Percentiles rank a stretch among this genome's conserved stretches.
Conservation (phyloP, 1,139 yeast genomes). For the Casaregolazyma suthepensis region DNA sequence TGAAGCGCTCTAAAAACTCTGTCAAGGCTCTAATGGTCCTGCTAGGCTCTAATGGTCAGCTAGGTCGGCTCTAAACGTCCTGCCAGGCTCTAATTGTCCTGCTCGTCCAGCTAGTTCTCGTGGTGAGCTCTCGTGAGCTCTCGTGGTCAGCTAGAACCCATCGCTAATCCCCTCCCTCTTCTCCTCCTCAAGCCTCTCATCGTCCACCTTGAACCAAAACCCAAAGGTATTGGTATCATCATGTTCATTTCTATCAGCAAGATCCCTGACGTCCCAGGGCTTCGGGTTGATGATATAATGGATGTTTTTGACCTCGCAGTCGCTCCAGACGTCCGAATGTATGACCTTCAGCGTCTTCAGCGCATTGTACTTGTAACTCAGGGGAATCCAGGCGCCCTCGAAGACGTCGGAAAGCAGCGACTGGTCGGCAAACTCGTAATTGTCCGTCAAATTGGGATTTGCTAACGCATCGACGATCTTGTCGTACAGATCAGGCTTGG, state of each 20-base stretch:
- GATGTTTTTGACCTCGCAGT: constrained; percentile 43
- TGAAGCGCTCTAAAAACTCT: background rate
- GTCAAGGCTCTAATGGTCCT: background rate
- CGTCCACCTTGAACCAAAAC: constrained; percentile 29
- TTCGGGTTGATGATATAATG: constrained; percentile 52
- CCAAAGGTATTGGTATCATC: constrained; percentile 33
- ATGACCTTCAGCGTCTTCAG: constrained; percentile 43
- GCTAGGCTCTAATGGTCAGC: no score
- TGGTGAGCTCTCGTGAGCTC: no score
- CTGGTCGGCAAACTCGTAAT: constrained; percentile 52
- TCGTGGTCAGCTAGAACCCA: constrained; percentile 16
- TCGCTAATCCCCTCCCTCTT: constrained; percentile 13
- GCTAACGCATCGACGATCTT: constrained; percentile 36
- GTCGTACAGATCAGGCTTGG: constrained; percentile 34
- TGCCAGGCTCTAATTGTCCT: no score
- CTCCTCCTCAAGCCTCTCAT: constrained; percentile 33
- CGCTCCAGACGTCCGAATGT: constrained; percentile 44
- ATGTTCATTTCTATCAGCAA: constrained; percentile 17
- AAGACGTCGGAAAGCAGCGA: constrained; percentile 49
- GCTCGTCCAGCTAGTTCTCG: no score
- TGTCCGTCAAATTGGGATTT: constrained; percentile 32
- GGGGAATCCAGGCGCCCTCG: constrained; percentile 42
- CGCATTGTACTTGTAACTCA: constrained; percentile 48
- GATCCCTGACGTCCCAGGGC: constrained; percentile 45
- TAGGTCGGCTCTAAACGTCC: background rate